Percentiles rank a stretch among this genome's conserved stretches.
Conservation (phyloP, 2,329 filamentous ascomycete species). For the Cercospora sp. region DNA sequence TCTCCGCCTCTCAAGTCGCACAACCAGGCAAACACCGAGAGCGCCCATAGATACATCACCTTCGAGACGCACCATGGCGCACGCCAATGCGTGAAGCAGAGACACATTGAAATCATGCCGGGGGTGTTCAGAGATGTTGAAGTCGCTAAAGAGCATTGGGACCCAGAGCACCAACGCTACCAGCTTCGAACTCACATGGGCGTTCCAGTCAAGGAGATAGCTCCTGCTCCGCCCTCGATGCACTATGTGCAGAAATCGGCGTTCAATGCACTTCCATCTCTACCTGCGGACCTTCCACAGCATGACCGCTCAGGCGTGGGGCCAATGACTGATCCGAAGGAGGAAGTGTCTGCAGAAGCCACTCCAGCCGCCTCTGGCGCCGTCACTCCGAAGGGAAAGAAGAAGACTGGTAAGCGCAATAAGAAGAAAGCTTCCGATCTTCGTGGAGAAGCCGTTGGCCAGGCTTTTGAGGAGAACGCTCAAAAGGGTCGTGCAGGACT, state of each 20-base stretch:
- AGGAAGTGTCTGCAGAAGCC: conserved; percentile 15
- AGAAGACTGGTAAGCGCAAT: conserved; percentile 17
- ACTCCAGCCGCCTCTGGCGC: conserved; percentile 25
- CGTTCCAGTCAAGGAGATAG: not conserved
- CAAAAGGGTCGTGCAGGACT: not conserved
- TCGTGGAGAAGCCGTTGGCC: conserved; percentile 6
- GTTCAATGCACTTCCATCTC: not conserved
- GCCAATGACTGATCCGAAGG: not conserved
- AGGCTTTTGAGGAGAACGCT: conserved; percentile 11
- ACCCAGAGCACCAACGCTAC: conserved; percentile 6
- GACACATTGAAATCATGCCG: not conserved
- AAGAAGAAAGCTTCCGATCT: conserved; percentile 20
- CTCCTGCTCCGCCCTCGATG: conserved; percentile 4
- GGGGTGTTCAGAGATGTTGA: conserved; percentile 12
- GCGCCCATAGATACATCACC: conserved; percentile 13
- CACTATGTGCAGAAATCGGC: conserved; percentile 13
- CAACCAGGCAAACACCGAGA: not conserved
- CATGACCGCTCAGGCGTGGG: not conserved
- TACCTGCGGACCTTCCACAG: not conserved
- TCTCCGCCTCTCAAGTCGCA: not conserved
- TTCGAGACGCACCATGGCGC: conserved; percentile 5
- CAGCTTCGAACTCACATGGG: not conserved
- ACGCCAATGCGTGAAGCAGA: conserved; percentile 9
- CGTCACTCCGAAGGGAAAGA: conserved; percentile 26
- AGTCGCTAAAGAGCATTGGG: conserved; percentile 21